Base-by-base conservation (phyloP, 108 stramenopile species). In the Cylindrotheca fusiformis region DNA sequence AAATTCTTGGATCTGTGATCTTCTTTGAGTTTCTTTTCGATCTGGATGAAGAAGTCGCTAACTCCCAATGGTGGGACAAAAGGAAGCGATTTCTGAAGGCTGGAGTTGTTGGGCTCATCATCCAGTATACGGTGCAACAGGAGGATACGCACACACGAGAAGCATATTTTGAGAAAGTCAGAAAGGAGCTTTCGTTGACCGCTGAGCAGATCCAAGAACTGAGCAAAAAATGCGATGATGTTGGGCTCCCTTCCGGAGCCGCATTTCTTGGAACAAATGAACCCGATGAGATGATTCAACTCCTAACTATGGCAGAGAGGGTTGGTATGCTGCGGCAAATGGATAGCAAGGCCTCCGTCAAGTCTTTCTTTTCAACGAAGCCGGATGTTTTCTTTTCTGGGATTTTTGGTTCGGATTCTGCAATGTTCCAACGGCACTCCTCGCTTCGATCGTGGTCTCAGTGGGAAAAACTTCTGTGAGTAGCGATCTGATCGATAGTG, bases 1-100 rank as follows among this genome's bases (percentile, higher is more conserved):
- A 81, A 22, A 52, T 81, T 6, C 52, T 81, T 21, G 58, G 74
- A 32, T 76, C 71, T 48, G 72, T 74, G 19, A 65, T 81, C 41
- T 63, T 74, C 41, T 71, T 73, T 55, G 72, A 76, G 33, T 81
- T 81, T 58, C 64, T 81, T 32, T 68, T 65, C 23, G 55, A 63
- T 51, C 55, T 81, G 17, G 80, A 81, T 25, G 80, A 81, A 48
- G 62, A 56, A 54, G 51, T 76, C 12, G 67, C 66, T 2, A 28
- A 28, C 3, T 32, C 50, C 17, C 19, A 33, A 5, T 81, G 80
- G 71, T 76, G 47, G 23, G 80, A 81, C 52, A 2, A 20, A 1
- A 47, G 53, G 2, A 58, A 67, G 2, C 67, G 79, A 2, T 72
- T 47, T 25, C 30, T 80, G 26, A 51, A 50, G 19, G 79, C 79